Evolutionary conservation across 2,329 filamentous ascomycete species (phyloP), one percentile per base, ranked within the genome.

Genomic region (Ceratocystis alfenasii): DNA sequence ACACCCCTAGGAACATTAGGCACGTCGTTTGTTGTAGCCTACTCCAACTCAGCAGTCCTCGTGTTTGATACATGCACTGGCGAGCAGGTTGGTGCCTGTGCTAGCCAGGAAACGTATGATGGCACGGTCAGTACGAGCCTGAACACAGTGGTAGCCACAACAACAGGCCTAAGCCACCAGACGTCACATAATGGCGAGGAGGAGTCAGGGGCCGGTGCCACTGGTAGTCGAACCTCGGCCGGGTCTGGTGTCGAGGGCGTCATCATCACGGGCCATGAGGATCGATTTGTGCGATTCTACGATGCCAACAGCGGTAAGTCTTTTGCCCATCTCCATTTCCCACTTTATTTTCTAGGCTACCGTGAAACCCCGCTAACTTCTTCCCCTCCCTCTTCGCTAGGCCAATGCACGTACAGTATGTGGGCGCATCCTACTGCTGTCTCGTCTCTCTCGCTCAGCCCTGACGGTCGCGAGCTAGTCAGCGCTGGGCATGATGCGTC

Each of bases 341-440:
- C 10, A 12, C 33, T 12, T 36, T 12, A 3, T 12, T 10, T 20
- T 48, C 1, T 15, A 3, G 15, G 12, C 20, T 53, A 3, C 45
- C 17, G 17, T 53, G 48, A 15, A 20, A 15, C 2, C 12, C 25
- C 20, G 45, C 15, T 41, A 62, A 63, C 41, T 30, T 53, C 20
- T 15, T 25, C n/a, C 17, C 46, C n/a, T 15, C 48, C 48, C 20
- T 25, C 22, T 2, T 28, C 12, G 20, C 20, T 25, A 97, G 94
- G 94, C 66, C 94, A 99, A 90, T 96, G 92, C 78, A 97, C 94
- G 69, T 99, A 99, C 77, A 95, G 89, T 72, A 99, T 99, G 94
- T 85, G 97, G 68, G 94, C 94, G 5, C 94, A 99, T 72, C 91
- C 94, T 0, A 88, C 92, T 2, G 87, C 94, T 66, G 96, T 99